These are phyloP conservation scores for Schizothecium vesticola DNA, from an alignment of 495 filamentous ascomycete genomes.

Conservation along the genomic window DNA sequence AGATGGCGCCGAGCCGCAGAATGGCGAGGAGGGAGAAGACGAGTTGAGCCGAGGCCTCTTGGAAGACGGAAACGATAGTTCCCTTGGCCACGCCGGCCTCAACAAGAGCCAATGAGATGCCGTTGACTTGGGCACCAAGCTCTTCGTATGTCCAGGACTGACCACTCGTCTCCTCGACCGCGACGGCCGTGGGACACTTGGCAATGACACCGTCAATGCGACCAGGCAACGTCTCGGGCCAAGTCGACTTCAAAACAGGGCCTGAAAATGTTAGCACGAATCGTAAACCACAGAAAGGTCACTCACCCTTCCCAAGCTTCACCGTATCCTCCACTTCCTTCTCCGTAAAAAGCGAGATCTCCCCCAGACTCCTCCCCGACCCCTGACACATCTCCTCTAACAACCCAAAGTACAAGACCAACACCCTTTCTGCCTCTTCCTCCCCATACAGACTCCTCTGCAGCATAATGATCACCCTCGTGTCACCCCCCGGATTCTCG, in stretches of 20 bases:
- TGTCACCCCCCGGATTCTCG: neutral
- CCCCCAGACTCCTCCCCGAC: neutral
- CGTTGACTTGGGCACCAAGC: neutral
- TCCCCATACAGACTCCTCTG: neutral
- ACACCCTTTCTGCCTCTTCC: neutral
- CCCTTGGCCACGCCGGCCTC: neutral
- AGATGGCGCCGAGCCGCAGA: constrained; percentile 40
- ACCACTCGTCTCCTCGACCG: neutral
- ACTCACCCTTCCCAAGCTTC: neutral
- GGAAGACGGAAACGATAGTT: constrained; percentile 19
- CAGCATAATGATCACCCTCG: neutral
- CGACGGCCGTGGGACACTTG: neutral
- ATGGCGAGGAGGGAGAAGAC: constrained; percentile 49
- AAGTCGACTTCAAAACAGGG: neutral
- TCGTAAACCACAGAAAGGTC: neutral
- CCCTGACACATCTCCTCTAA: neutral
- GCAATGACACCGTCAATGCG: neutral
- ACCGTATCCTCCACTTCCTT: neutral
- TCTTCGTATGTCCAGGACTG: neutral
- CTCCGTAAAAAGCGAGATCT: neutral
- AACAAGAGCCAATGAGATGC: neutral
- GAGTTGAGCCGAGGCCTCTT: constrained; percentile 34
- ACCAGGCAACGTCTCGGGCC: neutral
- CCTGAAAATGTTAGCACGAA: neutral
- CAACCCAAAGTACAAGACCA: neutral